These are phyloP conservation scores for Senna tora DNA, from an alignment of 306 rosid species.

Conservation along the genomic window DNA sequence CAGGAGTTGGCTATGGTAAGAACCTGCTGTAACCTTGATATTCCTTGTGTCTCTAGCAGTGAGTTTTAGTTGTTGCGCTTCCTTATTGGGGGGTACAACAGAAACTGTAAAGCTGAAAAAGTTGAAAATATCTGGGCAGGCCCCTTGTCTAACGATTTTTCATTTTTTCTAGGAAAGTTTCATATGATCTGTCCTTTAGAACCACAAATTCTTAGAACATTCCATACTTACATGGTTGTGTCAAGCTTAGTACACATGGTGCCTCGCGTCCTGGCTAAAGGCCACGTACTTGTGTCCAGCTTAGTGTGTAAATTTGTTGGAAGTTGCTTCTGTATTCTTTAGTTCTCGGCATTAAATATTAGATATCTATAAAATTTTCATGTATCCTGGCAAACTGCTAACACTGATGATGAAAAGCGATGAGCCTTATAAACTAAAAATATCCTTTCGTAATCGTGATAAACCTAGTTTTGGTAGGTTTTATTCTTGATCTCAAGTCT, in stretches of 20 bases:
- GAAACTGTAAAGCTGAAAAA: background rate
- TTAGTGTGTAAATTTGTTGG: background rate
- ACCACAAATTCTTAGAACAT: background rate
- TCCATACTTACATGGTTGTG: slow-evolving; percentile 13
- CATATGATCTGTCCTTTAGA: slow-evolving; percentile 10
- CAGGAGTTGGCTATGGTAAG: slow-evolving; percentile 78
- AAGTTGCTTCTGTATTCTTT: background rate
- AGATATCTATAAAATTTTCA: background rate
- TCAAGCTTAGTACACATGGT: background rate
- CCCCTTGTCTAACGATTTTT: slow-evolving; percentile 7
- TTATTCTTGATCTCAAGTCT: background rate
- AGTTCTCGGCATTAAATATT: too few relatives aligned
- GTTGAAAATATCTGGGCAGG: background rate
- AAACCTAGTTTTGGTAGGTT: background rate
- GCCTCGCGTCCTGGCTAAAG: slow-evolving; percentile 12
- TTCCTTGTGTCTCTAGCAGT: background rate
- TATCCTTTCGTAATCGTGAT: background rate
- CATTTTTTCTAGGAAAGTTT: slow-evolving; percentile 25
- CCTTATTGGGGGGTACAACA: slow-evolving; percentile 21
- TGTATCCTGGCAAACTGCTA: background rate
- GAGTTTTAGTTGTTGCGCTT: slow-evolving; percentile 26
- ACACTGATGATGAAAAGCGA: background rate
- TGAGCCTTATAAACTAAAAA: background rate
- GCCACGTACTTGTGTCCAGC: background rate
- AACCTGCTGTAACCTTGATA: slow-evolving; percentile 27